Evolutionary conservation across 2,329 filamentous ascomycete species (phyloP).

Genomic region (Sporothrix pseudoabietina): DNA sequence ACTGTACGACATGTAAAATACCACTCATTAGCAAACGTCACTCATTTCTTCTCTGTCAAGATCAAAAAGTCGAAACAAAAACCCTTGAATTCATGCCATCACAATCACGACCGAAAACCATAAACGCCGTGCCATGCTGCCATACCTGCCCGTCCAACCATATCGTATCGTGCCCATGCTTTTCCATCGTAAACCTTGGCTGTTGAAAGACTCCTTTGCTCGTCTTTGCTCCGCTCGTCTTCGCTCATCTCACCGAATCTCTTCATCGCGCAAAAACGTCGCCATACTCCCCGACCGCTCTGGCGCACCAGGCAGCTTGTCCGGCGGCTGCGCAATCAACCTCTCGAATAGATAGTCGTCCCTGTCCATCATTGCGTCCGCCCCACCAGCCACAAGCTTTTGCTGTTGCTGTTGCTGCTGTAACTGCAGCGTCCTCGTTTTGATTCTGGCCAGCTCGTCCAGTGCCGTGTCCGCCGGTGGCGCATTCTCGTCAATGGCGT

Average conservation of each 20-base stretch:
- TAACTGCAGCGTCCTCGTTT: constrained; percentile 38
- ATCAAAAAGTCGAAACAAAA: not conserved
- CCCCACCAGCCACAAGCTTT: not conserved
- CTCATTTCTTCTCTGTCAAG: not conserved
- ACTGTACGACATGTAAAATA: too few species aligned
- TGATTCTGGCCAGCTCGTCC: constrained; percentile 42
- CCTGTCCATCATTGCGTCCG: constrained; percentile 37
- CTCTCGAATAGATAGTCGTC: constrained; percentile 43
- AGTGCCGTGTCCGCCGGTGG: constrained; percentile 43
- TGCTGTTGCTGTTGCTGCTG: not conserved
- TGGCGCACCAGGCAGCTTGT: constrained; percentile 40
- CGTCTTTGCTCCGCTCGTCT: not conserved
- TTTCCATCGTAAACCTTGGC: not conserved
- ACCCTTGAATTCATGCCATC: not conserved
- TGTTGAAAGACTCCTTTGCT: not conserved
- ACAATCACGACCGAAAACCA: not conserved
- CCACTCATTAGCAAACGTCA: too few species aligned
- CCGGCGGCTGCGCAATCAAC: constrained; percentile 39
- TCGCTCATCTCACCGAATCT: constrained; percentile 43
- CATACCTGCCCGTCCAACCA: not conserved
- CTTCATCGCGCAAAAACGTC: constrained; percentile 48
- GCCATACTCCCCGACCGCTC: constrained; percentile 41
- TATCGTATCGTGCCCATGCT: not conserved
- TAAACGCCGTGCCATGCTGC: not conserved
- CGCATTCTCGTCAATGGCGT: constrained; percentile 58